A percentile compares a stretch with the other conserved stretches of the same genome.
phyloP scores from a whole-genome alignment of 306 rosid species.

The Cicer cuneatum region DNA sequence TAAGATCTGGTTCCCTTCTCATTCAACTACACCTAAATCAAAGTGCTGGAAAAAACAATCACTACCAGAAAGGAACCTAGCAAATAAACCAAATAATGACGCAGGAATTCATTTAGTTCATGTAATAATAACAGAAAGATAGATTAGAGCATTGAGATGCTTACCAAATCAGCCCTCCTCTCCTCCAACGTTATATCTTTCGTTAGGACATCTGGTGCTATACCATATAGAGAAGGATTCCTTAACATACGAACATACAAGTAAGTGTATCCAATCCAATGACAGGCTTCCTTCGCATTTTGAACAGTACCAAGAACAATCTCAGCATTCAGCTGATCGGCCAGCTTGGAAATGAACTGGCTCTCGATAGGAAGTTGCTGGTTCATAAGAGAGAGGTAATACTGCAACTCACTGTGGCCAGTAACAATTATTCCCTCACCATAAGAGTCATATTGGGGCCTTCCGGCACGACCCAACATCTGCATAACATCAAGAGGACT shows the following conservation, averaged over 20 bases:
- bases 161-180: slow-evolving; percentile 90
- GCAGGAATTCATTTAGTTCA: slow-evolving; percentile 1
- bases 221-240: slow-evolving; percentile 83
- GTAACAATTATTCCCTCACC: slow-evolving; percentile 92
- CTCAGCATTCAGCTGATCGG: slow-evolving; percentile 91
- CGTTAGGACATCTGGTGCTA: slow-evolving; percentile 73
- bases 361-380: slow-evolving; percentile 93
- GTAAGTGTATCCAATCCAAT: slow-evolving; percentile 89
- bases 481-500: slow-evolving; percentile 96
- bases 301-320: slow-evolving; percentile 90
- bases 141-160: slow-evolving; percentile 10
- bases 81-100: background rate
- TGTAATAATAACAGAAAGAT: slow-evolving; percentile 1
- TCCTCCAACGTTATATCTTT: slow-evolving; percentile 80
- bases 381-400: slow-evolving; percentile 91
- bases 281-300: slow-evolving; percentile 84
- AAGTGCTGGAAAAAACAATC: slow-evolving; percentile 11
- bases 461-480: slow-evolving; percentile 97
- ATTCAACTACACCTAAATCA: slow-evolving; percentile 24
- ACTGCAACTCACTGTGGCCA: slow-evolving; percentile 82
- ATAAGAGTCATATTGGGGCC: slow-evolving; percentile 84
- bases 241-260: slow-evolving; percentile 79
- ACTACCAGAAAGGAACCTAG: background rate
- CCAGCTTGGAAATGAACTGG: slow-evolving; percentile 86
- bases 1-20: background rate